Base-by-base conservation (phyloP, 108 stramenopile genomes). In the Fistulifera solaris region DNA sequence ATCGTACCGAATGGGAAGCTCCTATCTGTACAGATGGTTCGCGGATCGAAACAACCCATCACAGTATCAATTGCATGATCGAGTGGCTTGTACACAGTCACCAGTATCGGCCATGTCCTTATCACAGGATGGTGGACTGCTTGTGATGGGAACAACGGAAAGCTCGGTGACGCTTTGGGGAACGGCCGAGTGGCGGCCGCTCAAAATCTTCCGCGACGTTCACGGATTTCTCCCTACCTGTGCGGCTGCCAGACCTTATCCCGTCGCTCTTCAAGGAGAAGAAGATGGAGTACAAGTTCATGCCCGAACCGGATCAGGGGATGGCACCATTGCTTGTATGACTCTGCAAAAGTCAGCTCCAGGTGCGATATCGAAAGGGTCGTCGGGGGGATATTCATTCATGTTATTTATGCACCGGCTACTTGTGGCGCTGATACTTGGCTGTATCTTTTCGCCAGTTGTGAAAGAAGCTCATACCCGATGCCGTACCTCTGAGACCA, bases 161-260 rank as follows among this genome's bases (percentile, higher is more conserved):
- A 86, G 90, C 40, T 71, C 72, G 15, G 60, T 93, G 16, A 52
- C 73, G 16, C 58, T 87, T 1, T 82, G 75, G 70, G 66, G 73
- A 52, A 40, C 76, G 1, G 75, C 61, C 35, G 63, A 65, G 13
- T 67, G 70, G 74, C 67, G 54, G 38, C 58, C 71, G 15, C 1
- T 76, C 24, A 81, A 73, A 49, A 57, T 56, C 45, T 91, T 86
- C 54, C 54, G 52, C n/a, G 79, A 80, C 60, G 73, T 87, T 3
- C 90, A 93, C 50, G 84, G 86, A 61, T 61, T 93, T 14, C 90
- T 86, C 0, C 86, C 88, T 1, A 93, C 90, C 6, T 88, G 86
- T 54, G 64, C 86, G 24, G 90, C 90, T 14, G 80, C 87, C 0
- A 59, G 90, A 31, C 90, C 90, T 5, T 75, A 71, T 21, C 67